Evolutionary conservation across 805 yeast species (phyloP), one percentile per base, ranked within the genome.

Genomic region (Pichia eremophila): DNA sequence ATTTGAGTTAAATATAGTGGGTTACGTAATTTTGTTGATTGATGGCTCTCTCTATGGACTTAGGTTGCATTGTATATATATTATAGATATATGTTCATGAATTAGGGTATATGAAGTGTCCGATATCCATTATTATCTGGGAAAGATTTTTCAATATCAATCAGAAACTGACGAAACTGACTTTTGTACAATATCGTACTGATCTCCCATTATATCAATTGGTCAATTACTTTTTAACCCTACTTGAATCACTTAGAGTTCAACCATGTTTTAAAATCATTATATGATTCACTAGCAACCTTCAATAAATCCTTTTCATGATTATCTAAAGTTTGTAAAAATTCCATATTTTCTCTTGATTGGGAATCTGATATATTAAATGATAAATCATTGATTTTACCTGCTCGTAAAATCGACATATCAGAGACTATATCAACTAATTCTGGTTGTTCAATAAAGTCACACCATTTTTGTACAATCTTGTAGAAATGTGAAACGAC

Each of bases 381-480:
- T 75, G 61, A 75, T 71, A 72, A 77, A 59, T 83, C 90, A 60
- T 82, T 81, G 29, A 90, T 79, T 59, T 77, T 83, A 46, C 79
- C 76, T 0, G 89, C 76, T 39, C 98, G 69, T 41, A 74, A 75
- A 47, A 78, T 73, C 29, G 86, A 59, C 71, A 89, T 75, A 39
- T 73, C 64, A 14, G 56, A 52, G 15, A 62, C 56, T 14, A 67
- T 72, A 8, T 73, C 73, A 1, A 80, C 73, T 36, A 89, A 66
- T 46, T 78, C 83, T 18, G 70, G 69, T 60, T 87, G 93, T 22
- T 72, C 75, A 60, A 83, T 86, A 64, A 90, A 67, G 41, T 71
- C 61, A 10, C 84, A 75, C 97, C 98, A 91, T 57, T 81, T 79
- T 46, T 81, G 79, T 7, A 83, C 83, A 28, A 89, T 63, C 22